Base-by-base conservation (phyloP, 2,329 filamentous ascomycete genomes). In the Penicillium sp. region DNA sequence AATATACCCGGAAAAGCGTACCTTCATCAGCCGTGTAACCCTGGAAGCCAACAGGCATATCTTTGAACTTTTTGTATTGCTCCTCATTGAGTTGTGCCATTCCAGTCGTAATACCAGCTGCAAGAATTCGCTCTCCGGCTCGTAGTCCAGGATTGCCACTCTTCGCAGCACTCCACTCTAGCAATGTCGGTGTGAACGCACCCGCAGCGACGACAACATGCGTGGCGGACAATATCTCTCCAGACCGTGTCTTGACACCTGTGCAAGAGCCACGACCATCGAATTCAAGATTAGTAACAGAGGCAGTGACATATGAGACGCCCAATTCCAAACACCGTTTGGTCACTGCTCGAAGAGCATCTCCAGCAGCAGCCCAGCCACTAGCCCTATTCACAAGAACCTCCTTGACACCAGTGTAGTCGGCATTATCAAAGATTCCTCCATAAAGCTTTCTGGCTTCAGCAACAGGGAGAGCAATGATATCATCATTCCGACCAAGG, bases 311-410 rank as follows among this genome's bases (percentile, higher is more conserved):
- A 56, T 87, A 88, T 67, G 81, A 80, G 60, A 87, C 85, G 1
- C 86, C 86, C 7, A 84, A 69, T 47, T 80, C 76, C 6, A 87
- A 64, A 17, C 78, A 78, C 56, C 76, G 76, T 35, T 80, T 77
- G 1, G 84, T 87, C 9, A 87, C 78, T 1, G 81, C 82, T 50
- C 77, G 71, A 58, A 88, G 68, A 31, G 80, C 79, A 62, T 86
- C 83, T 3, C 82, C 83, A 2, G 86, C 86, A n/a, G 83, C 84
- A 7, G 80, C 85, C 84, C 84, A 88, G 1, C 86, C 86, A 69
- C 83, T 84, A 33, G 78, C 81, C 59, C 78, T 81, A 75, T 88
- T 88, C 45, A 87, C 73, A 3, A 87, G 59, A 4, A 69, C 83
- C 63, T 86, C 82, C 63, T 81, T 84, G 46, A 82, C 84, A 2